These are phyloP conservation scores for Botryosphaeria agaves DNA, from an alignment of 2,329 filamentous ascomycete species.

Conservation along the genomic window DNA sequence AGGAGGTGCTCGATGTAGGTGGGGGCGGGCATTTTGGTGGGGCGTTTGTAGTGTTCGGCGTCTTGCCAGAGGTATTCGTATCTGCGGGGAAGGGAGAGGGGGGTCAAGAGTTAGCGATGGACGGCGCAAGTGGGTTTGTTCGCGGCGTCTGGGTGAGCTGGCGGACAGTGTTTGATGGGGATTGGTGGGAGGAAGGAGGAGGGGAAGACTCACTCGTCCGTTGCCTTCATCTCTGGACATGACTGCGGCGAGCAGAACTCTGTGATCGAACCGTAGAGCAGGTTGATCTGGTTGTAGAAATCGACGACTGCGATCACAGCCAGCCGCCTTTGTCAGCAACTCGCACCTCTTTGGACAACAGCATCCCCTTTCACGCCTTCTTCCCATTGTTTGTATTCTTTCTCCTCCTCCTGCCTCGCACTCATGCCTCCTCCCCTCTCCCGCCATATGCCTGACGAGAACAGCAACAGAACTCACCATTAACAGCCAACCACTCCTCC, in stretches of 20 bases:
- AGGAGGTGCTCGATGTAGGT: conserved; percentile 97
- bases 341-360: too few relatives aligned
- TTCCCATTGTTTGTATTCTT: conserved; percentile 13
- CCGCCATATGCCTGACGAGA: not conserved
- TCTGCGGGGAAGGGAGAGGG: conserved; percentile 25
- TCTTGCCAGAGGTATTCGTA: conserved; percentile 99
- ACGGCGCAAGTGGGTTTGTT: conserved; percentile 4
- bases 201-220: conserved; percentile 57
- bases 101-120: conserved; percentile 3
- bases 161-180: conserved; percentile 1
- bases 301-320: conserved; percentile 60
- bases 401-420: not conserved
- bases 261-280: conserved; percentile 95
- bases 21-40: conserved; percentile 94
- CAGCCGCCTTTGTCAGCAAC: not conserved
- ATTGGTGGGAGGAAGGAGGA: not conserved
- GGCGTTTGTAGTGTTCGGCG: conserved; percentile 79
- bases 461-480: conserved; percentile 54
- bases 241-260: conserved; percentile 97
- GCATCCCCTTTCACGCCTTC: too few relatives aligned
- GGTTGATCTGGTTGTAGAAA: conserved; percentile 99
- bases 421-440: not conserved
- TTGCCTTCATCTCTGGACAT: conserved; percentile 99
- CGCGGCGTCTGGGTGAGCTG: not conserved
- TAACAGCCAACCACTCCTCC: conserved; percentile 96